A percentile compares a stretch with the other conserved stretches of the same genome.
These are phyloP conservation scores for Amauroascus verrucosus DNA, from an alignment of 2,329 filamentous ascomycete genomes.

Conservation along the genomic window DNA sequence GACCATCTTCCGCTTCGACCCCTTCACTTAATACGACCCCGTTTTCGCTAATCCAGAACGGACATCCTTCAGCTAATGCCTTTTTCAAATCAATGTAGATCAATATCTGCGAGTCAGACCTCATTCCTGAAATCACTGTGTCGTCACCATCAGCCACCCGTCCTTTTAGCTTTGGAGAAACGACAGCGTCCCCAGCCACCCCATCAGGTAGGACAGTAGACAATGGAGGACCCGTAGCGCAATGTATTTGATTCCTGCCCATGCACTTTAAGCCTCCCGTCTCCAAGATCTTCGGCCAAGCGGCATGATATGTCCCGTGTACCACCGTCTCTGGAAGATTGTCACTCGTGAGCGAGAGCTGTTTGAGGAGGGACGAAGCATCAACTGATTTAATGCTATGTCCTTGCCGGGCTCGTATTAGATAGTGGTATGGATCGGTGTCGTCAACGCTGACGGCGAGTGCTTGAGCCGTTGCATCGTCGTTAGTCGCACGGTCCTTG, in stretches of 20 bases:
- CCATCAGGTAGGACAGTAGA: constrained; percentile 26
- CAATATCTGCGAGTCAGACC: constrained; percentile 63
- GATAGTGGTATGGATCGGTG: constrained; percentile 54
- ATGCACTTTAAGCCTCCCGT: constrained; percentile 70
- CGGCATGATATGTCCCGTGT: constrained; percentile 79
- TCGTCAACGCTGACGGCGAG: constrained; percentile 31
- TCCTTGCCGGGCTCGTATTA: constrained; percentile 93
- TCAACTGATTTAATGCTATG: constrained; percentile 69
- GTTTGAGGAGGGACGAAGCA: constrained; percentile 58
- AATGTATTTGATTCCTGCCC: constrained; percentile 82
- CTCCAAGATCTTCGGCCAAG: constrained; percentile 65
- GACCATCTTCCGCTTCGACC: constrained; percentile 37
- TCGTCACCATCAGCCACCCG: constrained; percentile 17
- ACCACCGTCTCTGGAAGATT: constrained; percentile 56
- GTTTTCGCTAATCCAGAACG: constrained; percentile 73
- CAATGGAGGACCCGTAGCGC: constrained; percentile 60
- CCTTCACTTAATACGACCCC: constrained; percentile 56
- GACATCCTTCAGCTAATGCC: constrained; percentile 52
- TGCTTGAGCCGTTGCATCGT: constrained; percentile 26
- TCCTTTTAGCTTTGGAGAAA: constrained; percentile 8
- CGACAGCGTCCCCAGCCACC: constrained; percentile 15
- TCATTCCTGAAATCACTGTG: constrained; percentile 67
- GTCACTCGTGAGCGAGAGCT: constrained; percentile 50
- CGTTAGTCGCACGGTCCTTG: constrained; percentile 16
- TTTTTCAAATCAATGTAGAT: constrained; percentile 63